These are phyloP conservation scores for Chaetothyriales sp. DNA, from an alignment of 2,329 filamentous ascomycete genomes.

Conservation along the genomic window DNA sequence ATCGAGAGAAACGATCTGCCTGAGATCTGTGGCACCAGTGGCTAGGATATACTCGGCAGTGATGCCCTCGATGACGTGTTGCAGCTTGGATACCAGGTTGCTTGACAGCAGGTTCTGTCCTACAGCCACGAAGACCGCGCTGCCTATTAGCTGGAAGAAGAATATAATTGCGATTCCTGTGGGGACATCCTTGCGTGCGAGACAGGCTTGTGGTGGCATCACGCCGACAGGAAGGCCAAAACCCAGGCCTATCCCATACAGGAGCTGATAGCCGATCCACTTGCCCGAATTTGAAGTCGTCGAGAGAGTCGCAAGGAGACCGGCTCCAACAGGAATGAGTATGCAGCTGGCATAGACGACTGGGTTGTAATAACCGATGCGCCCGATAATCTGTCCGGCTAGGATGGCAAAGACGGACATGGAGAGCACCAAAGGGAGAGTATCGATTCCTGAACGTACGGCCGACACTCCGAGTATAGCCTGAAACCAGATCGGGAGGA, in stretches of 20 bases:
- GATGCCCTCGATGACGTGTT: slow-evolving; percentile 1
- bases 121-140: slow-evolving; percentile 10
- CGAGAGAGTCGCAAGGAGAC: slow-evolving; percentile 12
- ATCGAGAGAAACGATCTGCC: slow-evolving; percentile 1
- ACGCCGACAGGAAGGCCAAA: slow-evolving; percentile 13
- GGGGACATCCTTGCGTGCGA: slow-evolving; percentile 14
- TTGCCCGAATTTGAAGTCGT: background rate
- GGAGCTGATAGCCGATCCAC: slow-evolving; percentile 21
- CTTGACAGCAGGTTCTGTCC: slow-evolving; percentile 11
- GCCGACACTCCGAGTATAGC: slow-evolving; percentile 16
- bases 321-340: slow-evolving; percentile 16
- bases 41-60: slow-evolving; percentile 4
- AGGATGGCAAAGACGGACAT: slow-evolving; percentile 9
- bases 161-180: slow-evolving; percentile 9
- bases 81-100: slow-evolving; percentile 5
- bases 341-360: slow-evolving; percentile 19
- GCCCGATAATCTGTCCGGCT: slow-evolving; percentile 9
- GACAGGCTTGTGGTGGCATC: slow-evolving; percentile 14
- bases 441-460: slow-evolving; percentile 12
- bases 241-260: slow-evolving; percentile 20
- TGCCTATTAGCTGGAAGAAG: slow-evolving; percentile 6
- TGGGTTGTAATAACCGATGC: slow-evolving; percentile 21
- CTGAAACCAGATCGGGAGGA: slow-evolving; percentile 28
- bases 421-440: slow-evolving; percentile 5
- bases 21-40: slow-evolving; percentile 8